Conservation (phyloP, 495 filamentous ascomycete species). For the Penicillium subrubescens region DNA sequence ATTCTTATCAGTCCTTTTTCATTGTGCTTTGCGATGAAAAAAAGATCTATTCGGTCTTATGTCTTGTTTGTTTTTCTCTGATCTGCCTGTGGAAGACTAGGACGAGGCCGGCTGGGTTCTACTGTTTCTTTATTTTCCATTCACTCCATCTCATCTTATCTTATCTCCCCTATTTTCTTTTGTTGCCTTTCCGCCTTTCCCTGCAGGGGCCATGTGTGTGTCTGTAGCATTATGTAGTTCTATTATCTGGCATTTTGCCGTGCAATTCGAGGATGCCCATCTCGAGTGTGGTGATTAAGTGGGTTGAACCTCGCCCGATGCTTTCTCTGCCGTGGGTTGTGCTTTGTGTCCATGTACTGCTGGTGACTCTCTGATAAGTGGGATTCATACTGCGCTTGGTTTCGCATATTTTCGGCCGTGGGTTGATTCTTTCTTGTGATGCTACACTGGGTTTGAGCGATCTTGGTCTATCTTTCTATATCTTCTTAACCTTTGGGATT, state of each 20-base stretch:
- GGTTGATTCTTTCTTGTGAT: not conserved
- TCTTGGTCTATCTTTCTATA: not conserved
- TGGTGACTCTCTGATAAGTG: not conserved
- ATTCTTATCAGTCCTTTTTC: not conserved
- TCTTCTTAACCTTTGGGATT: not conserved
- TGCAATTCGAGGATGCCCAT: slow-evolving; percentile 12
- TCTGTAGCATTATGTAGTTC: slow-evolving; percentile 21
- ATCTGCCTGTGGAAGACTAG: not conserved
- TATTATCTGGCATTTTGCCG: not conserved
- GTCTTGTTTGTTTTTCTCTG: slow-evolving; percentile 13
- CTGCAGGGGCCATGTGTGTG: not conserved
- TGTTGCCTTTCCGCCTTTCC: not conserved
- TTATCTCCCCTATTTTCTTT: not conserved
- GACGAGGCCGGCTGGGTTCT: not conserved
- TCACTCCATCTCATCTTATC: not conserved
- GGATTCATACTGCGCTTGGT: slow-evolving; percentile 12
- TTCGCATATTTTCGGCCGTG: slow-evolving; percentile 1
- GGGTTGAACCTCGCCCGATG: not conserved
- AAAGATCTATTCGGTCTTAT: slow-evolving; percentile 20
- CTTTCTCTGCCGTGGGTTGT: not conserved
- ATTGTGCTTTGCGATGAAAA: slow-evolving; percentile 28
- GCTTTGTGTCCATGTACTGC: not conserved
- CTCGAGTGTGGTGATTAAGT: slow-evolving; percentile 12
- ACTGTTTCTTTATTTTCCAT: slow-evolving; percentile 3
- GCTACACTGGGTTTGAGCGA: not conserved